Base-by-base conservation (phyloP, 495 filamentous ascomycete species). In the Penicillium paxilli region DNA sequence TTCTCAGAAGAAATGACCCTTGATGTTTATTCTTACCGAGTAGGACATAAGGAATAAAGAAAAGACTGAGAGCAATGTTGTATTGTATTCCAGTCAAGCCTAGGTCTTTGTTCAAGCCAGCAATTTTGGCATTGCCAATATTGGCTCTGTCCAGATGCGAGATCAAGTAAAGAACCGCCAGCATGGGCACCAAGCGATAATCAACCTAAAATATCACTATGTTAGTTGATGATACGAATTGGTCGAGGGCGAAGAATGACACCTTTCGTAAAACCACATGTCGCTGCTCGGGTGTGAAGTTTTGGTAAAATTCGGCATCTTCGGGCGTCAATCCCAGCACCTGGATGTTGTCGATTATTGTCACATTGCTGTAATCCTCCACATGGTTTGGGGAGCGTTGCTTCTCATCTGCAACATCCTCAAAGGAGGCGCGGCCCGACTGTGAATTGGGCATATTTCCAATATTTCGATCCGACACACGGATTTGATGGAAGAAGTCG, bases 41-140 rank as follows among this genome's bases (percentile, higher is more conserved):
- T n/a, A 88, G 55, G 20, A 89, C 83, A 52, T 87, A 89, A 22
- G 86, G 87, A 19, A 89, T 72, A 63, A 85, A 89, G 72, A 90
- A 89, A 47, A 88, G 79, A 35, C 73, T 74, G 24, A 88, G 65
- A 5, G 83, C 80, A 24, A 78, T 81, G 61, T 88, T 88, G 62
- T 87, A 89, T 52, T 87, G 67, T 9, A 69, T 54, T 0, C 81
- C 75, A n/a, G 74, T 80, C 60, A 92, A 70, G 4, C 70, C 46
- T 33, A 92, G 55, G 57, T 86, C 81, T 40, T 85, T 76, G 1
- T 77, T 69, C 12, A 92, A 65, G 1, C 88, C 87, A 54, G 86
- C 82, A 42, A 90, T 89, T 51, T 88, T 89, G 3, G 88, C 88
- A 66, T 91, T 91, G 22, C 87, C 88, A 52, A 91, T 89, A 64